Evolutionary conservation across 202 grass and related monocot species (phyloP).

Genomic region (Miscanthus sacchariflorus): DNA sequence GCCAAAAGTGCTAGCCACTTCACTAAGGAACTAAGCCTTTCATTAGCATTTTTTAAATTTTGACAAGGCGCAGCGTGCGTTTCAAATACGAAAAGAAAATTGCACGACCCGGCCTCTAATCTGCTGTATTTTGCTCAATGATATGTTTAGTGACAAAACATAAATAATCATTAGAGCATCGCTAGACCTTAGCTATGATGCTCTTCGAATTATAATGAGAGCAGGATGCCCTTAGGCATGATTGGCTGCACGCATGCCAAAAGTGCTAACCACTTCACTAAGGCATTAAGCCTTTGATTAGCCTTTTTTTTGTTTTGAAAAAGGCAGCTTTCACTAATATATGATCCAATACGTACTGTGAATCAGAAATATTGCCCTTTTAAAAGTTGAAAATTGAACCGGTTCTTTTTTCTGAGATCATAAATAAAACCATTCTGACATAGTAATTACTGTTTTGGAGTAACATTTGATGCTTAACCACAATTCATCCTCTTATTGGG

Average conservation of each 20-base stretch:
- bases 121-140: slow-evolving; percentile 16
- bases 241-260: slow-evolving; percentile 7
- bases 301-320: background rate
- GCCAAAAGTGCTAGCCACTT: background rate
- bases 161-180: slow-evolving; percentile 15
- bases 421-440: background rate
- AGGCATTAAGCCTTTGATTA: background rate
- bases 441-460: background rate
- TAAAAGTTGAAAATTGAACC: background rate
- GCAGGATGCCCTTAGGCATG: slow-evolving; percentile 20
- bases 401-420: background rate
- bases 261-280: slow-evolving; percentile 36
- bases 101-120: background rate
- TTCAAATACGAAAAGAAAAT: background rate
- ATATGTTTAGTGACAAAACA: slow-evolving; percentile 33
- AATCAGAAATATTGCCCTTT: background rate
- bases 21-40: background rate
- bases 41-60: background rate
- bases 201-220: slow-evolving; percentile 30
- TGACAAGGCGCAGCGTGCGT: background rate
- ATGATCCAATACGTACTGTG: background rate
- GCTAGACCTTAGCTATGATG: background rate
- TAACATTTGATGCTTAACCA: background rate
- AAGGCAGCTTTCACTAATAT: background rate
- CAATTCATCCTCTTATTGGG: background rate